Evolutionary conservation across 2,329 filamentous ascomycete genomes (phyloP), one percentile per base, ranked within the genome.

Genomic region (Neopestalotiopsis rosae): DNA sequence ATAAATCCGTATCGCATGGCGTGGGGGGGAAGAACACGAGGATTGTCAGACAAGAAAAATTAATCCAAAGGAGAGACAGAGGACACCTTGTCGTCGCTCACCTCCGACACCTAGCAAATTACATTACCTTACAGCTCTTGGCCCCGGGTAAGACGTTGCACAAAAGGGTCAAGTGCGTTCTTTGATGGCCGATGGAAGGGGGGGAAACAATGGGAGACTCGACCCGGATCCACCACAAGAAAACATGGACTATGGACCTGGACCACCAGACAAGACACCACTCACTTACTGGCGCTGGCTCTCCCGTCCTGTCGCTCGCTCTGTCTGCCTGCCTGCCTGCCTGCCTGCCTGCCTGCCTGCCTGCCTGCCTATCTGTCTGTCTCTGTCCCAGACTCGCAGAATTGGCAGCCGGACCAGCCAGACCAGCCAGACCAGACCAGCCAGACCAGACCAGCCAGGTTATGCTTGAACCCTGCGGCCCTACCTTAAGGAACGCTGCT

Each of bases 31-130:
- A 49, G 45, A 52, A 52, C 45, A 52, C 45, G 45, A 52, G 45
- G 45, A 17, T 9, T 9, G 45, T 17, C 30, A 34, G 34, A 14
- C 13, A 62, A n/a, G 28, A 12, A 59, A 14, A 30, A 4, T 30
- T 28, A 34, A 24, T 10, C n/a, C 57, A 59, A 17, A 14, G 30
- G n/a, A 24, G 14, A 28, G 12, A 59, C 57, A 20, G 32, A 49
- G 61, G 61, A 64, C 61, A 64, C 61, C 61, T 52, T 64, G 61
- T 49, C 28, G 42, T 64, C 61, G 61, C 61, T 49, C 45, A 10
- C 61, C 61, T 64, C 61, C 61, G 61, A 64, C 34, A 38, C 34
- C 6, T 10, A 38, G 34, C 34, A 62, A 62, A 62, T 62, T 62
- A 62, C 59, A 28, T 62, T 38, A 30, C 10, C 32, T 12, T 5